Base-by-base conservation (phyloP, 2,329 filamentous ascomycete genomes). In the Neofusicoccum kwambonambiense region DNA sequence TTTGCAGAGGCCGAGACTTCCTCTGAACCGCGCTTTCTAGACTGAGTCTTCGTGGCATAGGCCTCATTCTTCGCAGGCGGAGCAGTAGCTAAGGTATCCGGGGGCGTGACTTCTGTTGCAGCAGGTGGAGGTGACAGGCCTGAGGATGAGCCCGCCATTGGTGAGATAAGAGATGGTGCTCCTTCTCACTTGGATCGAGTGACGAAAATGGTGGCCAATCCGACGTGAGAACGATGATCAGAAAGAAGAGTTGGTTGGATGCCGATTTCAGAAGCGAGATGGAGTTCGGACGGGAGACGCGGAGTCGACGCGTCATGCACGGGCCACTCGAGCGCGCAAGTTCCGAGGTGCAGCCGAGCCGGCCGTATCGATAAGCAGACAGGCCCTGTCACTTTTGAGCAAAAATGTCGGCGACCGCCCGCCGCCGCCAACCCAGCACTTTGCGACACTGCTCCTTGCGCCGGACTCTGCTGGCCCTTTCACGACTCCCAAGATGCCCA, bases 401-500 rank as follows among this genome's bases (percentile, higher is more conserved):
- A 64, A 41, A 49, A 62, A 49, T 52, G 13, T 47, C 31, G 49
- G 52, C 13, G 22, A 37, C 13, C 60, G 22, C 45, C 27, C 58
- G 19, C 19, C 44, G 35, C 19, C 12, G 22, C 57, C 19, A 49
- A 13, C 42, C 17, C 45, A 51, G 22, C 27, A 39, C 58, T 22
- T 31, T n/a, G 45, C 39, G 45, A 65, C 17, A 50, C 27, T 39
- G 58, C 44, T 66, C 57, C 27, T 52, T 63, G 47, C 56, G 41
- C 56, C 42, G 42, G 56, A 60, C n/a, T 22, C 11, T 37, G 31
- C 27, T 35, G 41, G 12, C 9, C 11, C 11, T 37, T 34, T 2
- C 11, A 27, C 50, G 9, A 57, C 35, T 27, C 47, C 45, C 69
- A 77, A 64, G 4, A 83, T 83, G 81, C 79, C 80, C n/a, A 83